Evolutionary conservation across 495 filamentous ascomycete species (phyloP).

Genomic region (Xylaria palmicola): DNA sequence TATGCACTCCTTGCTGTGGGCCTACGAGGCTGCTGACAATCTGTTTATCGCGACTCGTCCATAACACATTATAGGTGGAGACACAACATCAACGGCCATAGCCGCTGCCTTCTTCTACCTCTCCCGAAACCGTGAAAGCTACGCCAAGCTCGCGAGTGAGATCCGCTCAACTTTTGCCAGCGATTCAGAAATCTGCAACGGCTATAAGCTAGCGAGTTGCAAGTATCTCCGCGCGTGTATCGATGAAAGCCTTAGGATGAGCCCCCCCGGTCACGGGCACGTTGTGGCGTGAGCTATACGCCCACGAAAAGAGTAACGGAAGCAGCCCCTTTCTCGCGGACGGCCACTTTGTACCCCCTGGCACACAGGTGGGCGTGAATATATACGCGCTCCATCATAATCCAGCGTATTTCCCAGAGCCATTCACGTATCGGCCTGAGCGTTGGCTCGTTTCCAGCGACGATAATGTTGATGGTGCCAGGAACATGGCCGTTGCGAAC

Average conservation of each 20-base stretch:
- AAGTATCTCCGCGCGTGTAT: constrained; percentile 49
- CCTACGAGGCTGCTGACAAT: constrained; percentile 19
- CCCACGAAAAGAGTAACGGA: neutral
- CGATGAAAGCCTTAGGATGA: constrained; percentile 59
- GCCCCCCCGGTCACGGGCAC: constrained; percentile 48
- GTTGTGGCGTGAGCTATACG: constrained; percentile 41
- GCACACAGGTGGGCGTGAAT: constrained; percentile 52
- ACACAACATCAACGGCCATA: constrained; percentile 28
- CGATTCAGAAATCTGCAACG: constrained; percentile 30
- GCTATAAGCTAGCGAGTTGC: constrained; percentile 43
- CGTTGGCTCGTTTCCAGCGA: neutral
- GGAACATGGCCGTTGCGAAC: too few relatives aligned
- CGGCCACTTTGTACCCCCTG: constrained; percentile 47
- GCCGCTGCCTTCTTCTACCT: constrained; percentile 23
- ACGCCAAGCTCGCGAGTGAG: neutral
- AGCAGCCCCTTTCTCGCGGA: constrained; percentile 46
- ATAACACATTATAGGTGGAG: constrained; percentile 20
- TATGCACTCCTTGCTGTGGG: constrained; percentile 10
- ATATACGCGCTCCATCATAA: constrained; percentile 59
- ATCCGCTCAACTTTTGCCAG: neutral
- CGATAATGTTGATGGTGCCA: neutral
- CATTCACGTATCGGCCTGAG: neutral
- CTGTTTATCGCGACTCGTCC: constrained; percentile 31
- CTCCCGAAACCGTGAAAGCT: constrained; percentile 18
- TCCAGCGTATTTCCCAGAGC: neutral